Evolutionary conservation across 2,329 filamentous ascomycete species (phyloP), one percentile per base, ranked within the genome.

Genomic region (Sporothrix pseudoabietina): DNA sequence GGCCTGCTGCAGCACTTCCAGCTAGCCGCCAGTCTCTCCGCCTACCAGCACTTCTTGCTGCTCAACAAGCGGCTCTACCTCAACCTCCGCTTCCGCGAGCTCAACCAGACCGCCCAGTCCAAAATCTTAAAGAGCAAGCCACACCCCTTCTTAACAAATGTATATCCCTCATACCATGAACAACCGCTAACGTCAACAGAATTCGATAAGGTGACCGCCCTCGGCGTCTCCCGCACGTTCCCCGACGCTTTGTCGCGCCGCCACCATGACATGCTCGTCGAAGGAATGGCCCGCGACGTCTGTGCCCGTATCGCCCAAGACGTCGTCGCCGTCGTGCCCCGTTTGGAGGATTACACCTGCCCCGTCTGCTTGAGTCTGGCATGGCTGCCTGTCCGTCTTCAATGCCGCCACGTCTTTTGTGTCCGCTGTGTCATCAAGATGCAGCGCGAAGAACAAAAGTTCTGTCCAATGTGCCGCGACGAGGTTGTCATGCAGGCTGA

Each of bases 131-230:
- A 97, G 81, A 97, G 91, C 92, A 80, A 49, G 61, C 2, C 22
- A 14, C 35, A 3, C 39, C 75, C 87, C 81, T 69, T 4, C 16
- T 14, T 35, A 61, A 41, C 35, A 35, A 35, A 35, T 35, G 8
- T 35, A 35, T 35, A 35, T 35, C 70, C 41, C 39, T 32, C 8
- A 19, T 61, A 4, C 16, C 54, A 55, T 30, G 35, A 12, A 26
- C 30, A 30, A 32, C 22, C n/a, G n/a, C 26, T 66, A 9, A 66
- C 63, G 47, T 7, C 9, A 10, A 0, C 10, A 94, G 89, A 95
- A 82, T 97, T 97, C 79, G 92, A 96, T 82, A 97, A 97, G 81
- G 88, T 90, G 74, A 97, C 94, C 1, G 89, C 91, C 0, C 84
- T 97, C 26, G 89, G 91, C 35, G 89, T 91, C 0, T 89, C 89